A percentile compares a stretch with the other conserved stretches of the same genome.
phyloP scores from a whole-genome alignment of 495 filamentous ascomycete species.

The Penicillium waksmanii region DNA sequence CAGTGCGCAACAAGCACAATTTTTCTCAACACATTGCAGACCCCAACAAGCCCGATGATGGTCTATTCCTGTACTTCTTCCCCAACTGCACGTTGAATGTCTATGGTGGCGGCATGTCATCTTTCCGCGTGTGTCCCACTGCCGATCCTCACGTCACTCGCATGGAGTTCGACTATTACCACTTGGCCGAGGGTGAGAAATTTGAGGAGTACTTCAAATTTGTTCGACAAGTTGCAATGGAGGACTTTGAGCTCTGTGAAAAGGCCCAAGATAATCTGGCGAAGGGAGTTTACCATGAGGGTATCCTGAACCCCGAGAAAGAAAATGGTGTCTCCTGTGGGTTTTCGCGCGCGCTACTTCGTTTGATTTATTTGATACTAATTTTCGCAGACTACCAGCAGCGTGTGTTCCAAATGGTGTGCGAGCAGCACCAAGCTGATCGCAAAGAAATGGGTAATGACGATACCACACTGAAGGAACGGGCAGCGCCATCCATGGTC shows the following conservation, averaged over 20 bases:
- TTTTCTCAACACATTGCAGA: conserved; percentile 63
- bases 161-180: conserved; percentile 69
- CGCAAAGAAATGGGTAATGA: conserved; percentile 20
- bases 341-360: conserved; percentile 17
- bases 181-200: conserved; percentile 53
- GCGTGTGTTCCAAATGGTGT: conserved; percentile 57
- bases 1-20: conserved; percentile 59
- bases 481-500: conserved; percentile 16
- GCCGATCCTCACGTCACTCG: conserved; percentile 54
- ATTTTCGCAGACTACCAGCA: conserved; percentile 54
- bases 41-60: conserved; percentile 57
- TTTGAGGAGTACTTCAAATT: conserved; percentile 65
- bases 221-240: conserved; percentile 61
- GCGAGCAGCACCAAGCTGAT: conserved; percentile 49
- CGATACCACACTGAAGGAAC: conserved; percentile 15
- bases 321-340: conserved; percentile 60
- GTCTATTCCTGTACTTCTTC: conserved; percentile 64
- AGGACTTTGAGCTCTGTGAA: conserved; percentile 65
- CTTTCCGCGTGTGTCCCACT: conserved; percentile 61
- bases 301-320: conserved; percentile 60
- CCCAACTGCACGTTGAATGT: conserved; percentile 65
- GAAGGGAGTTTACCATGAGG: conserved; percentile 60
- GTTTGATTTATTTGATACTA: background rate
- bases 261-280: conserved; percentile 60
- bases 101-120: conserved; percentile 64